These are phyloP conservation scores for Fraxinus paxiana DNA, from an alignment of 305 asterid species.

Conservation along the genomic window DNA sequence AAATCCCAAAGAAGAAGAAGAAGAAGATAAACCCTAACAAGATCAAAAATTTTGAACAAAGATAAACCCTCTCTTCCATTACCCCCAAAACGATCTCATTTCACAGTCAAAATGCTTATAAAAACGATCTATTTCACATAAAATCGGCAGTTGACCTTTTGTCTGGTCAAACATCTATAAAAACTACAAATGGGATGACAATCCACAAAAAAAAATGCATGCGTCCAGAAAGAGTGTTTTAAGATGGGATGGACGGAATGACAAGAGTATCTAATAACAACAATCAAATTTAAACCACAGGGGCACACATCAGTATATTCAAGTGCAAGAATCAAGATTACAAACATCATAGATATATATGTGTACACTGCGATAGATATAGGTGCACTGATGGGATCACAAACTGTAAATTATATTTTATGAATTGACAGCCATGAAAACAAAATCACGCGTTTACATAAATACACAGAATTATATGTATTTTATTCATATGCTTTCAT, in stretches of 20 bases:
- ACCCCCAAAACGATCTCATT: not conserved
- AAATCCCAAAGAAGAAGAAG: not conserved
- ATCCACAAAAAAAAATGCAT: not conserved
- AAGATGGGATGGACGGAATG: not conserved
- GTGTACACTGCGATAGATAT: not conserved
- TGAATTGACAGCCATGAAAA: not conserved
- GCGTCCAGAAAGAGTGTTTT: not conserved
- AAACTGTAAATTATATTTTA: not conserved
- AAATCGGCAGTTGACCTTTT: not conserved
- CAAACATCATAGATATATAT: not conserved
- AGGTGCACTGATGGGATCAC: not conserved
- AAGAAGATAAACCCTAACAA: not conserved
- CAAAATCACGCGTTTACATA: not conserved
- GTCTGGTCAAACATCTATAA: not conserved
- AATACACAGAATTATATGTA: not conserved
- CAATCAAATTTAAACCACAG: not conserved
- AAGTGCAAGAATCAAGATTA: not conserved
- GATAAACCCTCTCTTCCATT: not conserved
- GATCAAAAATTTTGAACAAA: not conserved
- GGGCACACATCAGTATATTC: not conserved
- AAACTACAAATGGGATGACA: not conserved
- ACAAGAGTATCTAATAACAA: not conserved
- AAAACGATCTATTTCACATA: not conserved
- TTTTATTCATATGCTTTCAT: not conserved
- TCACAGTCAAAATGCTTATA: not conserved